phyloP scores from a whole-genome alignment of 1,284 basidiomycete genomes.

The Boletus albobrunnescens region DNA sequence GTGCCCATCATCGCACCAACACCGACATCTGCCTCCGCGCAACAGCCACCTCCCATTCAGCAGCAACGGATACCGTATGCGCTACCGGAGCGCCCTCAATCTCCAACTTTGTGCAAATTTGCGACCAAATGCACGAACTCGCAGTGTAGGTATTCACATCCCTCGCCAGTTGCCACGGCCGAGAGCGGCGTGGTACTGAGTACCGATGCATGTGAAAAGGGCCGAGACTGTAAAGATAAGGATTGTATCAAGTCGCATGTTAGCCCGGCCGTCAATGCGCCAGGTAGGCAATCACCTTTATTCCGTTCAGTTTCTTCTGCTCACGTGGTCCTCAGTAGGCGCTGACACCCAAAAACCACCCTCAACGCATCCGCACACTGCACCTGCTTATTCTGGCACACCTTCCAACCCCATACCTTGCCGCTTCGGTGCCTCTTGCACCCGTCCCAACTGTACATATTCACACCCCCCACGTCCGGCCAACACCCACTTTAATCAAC shows the following conservation, averaged over 20 bases:
- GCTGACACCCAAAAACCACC: conserved; percentile 43
- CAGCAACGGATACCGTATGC: conserved; percentile 44
- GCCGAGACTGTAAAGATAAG: conserved; percentile 82
- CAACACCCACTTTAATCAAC: conserved; percentile 40
- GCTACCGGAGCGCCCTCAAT: conserved; percentile 72
- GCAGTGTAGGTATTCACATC: conserved; percentile 84
- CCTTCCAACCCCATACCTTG: conserved; percentile 49
- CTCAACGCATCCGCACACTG: conserved; percentile 19
- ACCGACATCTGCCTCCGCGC: conserved; percentile 31
- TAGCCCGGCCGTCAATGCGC: conserved; percentile 72
- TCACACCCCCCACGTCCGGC: conserved; percentile 55
- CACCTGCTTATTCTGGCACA: conserved; percentile 29
- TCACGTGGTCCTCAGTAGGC: conserved; percentile 25
- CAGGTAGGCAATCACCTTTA: conserved; percentile 40
- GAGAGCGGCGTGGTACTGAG: conserved; percentile 92
- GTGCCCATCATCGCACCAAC: conserved; percentile 34
- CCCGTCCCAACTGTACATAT: conserved; percentile 69
- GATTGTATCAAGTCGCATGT: conserved; percentile 88
- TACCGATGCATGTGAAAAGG: conserved; percentile 84
- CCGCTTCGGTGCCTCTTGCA: conserved; percentile 72
- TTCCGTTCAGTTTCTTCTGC: background rate
- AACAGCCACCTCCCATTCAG: conserved; percentile 33
- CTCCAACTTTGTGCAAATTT: conserved; percentile 88
- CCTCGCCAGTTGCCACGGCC: conserved; percentile 84
- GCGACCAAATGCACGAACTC: conserved; percentile 85